Evolutionary conservation across 2,329 filamentous ascomycete genomes (phyloP), one percentile per base, ranked within the genome.

Genomic region (Penicillium janthinellum): DNA sequence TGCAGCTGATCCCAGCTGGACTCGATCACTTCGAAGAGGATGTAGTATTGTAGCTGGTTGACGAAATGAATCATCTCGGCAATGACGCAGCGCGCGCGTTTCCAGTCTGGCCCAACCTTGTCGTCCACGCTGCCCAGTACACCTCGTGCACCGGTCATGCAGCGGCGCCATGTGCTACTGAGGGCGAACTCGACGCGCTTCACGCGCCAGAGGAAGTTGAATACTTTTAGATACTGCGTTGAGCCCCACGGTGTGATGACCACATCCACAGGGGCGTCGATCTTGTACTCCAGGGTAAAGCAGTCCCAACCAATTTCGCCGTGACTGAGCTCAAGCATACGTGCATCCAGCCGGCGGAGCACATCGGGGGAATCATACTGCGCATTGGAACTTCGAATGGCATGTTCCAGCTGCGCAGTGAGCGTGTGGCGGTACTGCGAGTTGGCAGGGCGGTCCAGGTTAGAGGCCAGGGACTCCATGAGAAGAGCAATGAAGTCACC

Each of bases 21-120:
- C 76, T 99, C 95, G 68, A 99, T 98, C 67, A 99, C 95, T 76
- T 99, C 95, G 71, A 98, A 99, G 10, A 99, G 83, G 67, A 99
- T 97, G 75, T 99, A 99, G 79, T 98, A 97, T 76, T 99, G 95
- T 14, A 99, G 84, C 77, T 99, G 95, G 64, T 92, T 92, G 71
- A 98, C 89, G 72, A 99, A 98, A 75, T 99, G 96, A 15, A 98
- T 91, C 95, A 99, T 99, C 77, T 99, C 96, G 12, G 94, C 93
- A 39, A 98, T 87, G 17, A 89, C 88, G 59, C 93, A 95, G 58
- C 94, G 85, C 4, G 93, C 96, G 14, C 85, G 87, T 74, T 96
- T 97, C 95, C 95, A 99, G 54, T 94, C 90, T 60, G 88, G 81
- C 31, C 85, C 85, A 25, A 96, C 86, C 61, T 86, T 85, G 67